A percentile compares a stretch with the other conserved stretches of the same genome.
Evolutionary conservation across 768 basidiomycete genomes (phyloP).

Genomic region (Cystofilobasidium capitatum): DNA sequence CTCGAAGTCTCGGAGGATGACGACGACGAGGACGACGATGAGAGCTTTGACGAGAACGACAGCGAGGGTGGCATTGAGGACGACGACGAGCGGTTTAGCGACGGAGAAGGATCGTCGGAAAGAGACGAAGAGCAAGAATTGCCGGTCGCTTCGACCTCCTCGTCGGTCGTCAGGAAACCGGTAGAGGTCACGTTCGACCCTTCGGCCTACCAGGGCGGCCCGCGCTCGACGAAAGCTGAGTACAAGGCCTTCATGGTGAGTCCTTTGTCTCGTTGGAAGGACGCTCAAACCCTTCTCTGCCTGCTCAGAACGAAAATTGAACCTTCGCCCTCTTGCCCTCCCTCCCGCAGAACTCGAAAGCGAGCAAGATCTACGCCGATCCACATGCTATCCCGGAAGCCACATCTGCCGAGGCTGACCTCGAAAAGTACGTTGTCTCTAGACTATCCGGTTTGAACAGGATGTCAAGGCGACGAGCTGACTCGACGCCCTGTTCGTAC

Average conservation of each 20-base stretch:
- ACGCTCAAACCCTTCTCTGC: too few species aligned
- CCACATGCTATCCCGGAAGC: constrained; percentile 22
- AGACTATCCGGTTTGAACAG: not conserved
- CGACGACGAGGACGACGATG: constrained; percentile 23
- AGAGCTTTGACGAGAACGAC: constrained; percentile 13
- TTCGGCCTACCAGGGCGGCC: constrained; percentile 2
- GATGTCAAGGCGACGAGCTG: too few species aligned
- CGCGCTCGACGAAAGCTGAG: constrained; percentile 33
- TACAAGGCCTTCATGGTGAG: constrained; percentile 39
- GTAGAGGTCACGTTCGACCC: constrained; percentile 37
- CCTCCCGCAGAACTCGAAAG: constrained; percentile 32
- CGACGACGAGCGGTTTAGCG: constrained; percentile 5
- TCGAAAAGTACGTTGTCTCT: constrained; percentile 26
- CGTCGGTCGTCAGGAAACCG: not conserved
- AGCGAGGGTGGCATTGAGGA: constrained; percentile 21
- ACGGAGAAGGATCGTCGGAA: constrained; percentile 28
- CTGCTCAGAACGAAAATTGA: not conserved
- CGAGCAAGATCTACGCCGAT: constrained; percentile 35
- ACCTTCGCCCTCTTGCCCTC: not conserved
- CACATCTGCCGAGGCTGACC: constrained; percentile 25
- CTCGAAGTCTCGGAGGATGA: constrained; percentile 13
- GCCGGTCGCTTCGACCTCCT: not conserved
- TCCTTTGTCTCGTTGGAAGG: not conserved
- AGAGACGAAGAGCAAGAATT: constrained; percentile 32
- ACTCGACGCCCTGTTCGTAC: not conserved